These are phyloP conservation scores for Solanum hybrid DNA, from an alignment of 305 asterid genomes.

Conservation along the genomic window DNA sequence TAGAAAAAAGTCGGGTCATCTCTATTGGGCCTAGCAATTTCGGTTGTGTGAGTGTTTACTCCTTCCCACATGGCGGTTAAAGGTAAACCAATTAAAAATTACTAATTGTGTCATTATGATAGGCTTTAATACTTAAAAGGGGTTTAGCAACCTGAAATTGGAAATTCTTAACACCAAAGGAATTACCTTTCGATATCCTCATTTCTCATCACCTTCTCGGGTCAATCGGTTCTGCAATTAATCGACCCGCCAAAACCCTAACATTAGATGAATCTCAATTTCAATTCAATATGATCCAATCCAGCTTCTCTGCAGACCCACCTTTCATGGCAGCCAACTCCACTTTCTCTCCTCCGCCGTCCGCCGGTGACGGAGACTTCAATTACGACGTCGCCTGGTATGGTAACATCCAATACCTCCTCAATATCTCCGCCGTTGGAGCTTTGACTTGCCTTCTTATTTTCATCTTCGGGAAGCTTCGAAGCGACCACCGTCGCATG, in stretches of 20 bases:
- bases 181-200: not conserved
- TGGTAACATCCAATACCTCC: slow-evolving; percentile 83
- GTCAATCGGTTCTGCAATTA: not conserved
- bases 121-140: not conserved
- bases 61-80: not conserved
- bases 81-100: not conserved
- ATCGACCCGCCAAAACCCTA: slow-evolving; percentile 2
- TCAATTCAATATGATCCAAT: not conserved
- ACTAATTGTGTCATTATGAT: not conserved
- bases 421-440: slow-evolving; percentile 88
- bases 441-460: slow-evolving; percentile 78
- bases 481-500: slow-evolving; percentile 92
- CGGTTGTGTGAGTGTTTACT: not conserved
- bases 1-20: not conserved
- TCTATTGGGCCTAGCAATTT: not conserved
- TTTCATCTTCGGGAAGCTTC: slow-evolving; percentile 84
- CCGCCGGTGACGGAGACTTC: slow-evolving; percentile 40
- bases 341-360: slow-evolving; percentile 43
- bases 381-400: slow-evolving; percentile 60
- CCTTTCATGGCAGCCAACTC: slow-evolving; percentile 15
- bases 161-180: not conserved
- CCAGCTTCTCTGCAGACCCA: slow-evolving; percentile 17
- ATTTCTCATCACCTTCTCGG: not conserved
- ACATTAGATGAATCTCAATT: slow-evolving; percentile 7
- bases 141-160: not conserved